These are phyloP conservation scores for Hyphodiscus sp. DNA, from an alignment of 2,329 filamentous ascomycete genomes.

Conservation along the genomic window DNA sequence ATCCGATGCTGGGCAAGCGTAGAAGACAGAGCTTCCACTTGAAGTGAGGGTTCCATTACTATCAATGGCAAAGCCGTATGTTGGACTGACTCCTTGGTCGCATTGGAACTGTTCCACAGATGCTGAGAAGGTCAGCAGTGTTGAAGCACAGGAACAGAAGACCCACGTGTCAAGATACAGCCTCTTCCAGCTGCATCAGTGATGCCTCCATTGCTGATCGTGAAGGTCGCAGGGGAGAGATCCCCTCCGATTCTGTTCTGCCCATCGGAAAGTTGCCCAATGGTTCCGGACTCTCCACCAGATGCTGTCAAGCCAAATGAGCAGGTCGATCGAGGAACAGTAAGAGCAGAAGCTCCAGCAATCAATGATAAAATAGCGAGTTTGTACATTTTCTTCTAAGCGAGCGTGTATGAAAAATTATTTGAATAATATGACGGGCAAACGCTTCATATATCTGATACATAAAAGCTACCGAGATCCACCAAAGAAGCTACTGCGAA, in stretches of 20 bases:
- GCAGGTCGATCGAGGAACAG: conserved; percentile 35
- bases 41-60: conserved; percentile 46
- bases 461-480: too few species aligned
- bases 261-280: conserved; percentile 56
- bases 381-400: neutral
- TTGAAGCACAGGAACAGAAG: too few species aligned
- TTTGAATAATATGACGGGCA: too few species aligned
- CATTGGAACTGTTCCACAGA: conserved; percentile 29
- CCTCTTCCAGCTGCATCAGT: conserved; percentile 50
- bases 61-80: conserved; percentile 48
- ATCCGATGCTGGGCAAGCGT: conserved; percentile 50
- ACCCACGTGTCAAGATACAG: conserved; percentile 55
- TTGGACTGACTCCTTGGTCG: conserved; percentile 45
- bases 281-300: conserved; percentile 42
- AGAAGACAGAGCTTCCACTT: conserved; percentile 45
- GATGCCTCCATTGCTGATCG: conserved; percentile 47
- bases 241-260: conserved; percentile 52
- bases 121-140: neutral
- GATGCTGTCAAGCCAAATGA: conserved; percentile 47
- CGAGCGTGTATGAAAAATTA: too few species aligned
- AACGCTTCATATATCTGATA: too few species aligned
- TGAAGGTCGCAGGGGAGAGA: conserved; percentile 43
- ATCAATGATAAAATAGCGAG: neutral
- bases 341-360: conserved; percentile 34
- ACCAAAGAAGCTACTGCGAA: too few species aligned